Base-by-base conservation (phyloP, 495 filamentous ascomycete genomes). In the Aspergillus heteromorphus region DNA sequence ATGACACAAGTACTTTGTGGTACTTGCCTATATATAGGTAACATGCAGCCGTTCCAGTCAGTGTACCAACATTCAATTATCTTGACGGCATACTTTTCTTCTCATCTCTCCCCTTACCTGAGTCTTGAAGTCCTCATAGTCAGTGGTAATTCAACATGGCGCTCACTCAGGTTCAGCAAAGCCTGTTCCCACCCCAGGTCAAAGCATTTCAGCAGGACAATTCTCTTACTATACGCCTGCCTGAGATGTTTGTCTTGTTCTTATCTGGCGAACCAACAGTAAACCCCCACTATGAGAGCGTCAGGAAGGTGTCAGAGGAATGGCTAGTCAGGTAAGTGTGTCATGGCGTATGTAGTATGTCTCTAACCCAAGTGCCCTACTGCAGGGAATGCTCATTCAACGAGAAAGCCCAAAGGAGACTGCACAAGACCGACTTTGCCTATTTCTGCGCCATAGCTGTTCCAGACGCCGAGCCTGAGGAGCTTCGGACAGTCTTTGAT, bases 191-290 rank as follows among this genome's bases (percentile, higher is more conserved):
- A 11, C 51, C 45, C 23, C 27, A 14, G 0, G 40, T 34, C 14
- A 45, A 54, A 19, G 11, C 23, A n/a, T 19, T 18, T 13, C 36
- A 20, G 9, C 45, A 40, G n/a, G 48, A 49, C 4, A 23, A 18
- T 8, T 48, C 29, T 45, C 21, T 50, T 19, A 36, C 52, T 14
- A 57, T 65, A n/a, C 54, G 45, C 14, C 58, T 71, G n/a, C 68
- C 67, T 2, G 59, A 70, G 48, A 63, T 71, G 61, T 71, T 70
- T 45, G 57, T 66, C 19, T 61, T 64, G 2, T 70, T 68, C 45
- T 54, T 70, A 9, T 58, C 63, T 13, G 63, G 66, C 21, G 40
- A 34, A 2, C 65, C 67, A 2, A 19, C 25, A 16, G 19, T 68
- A 9, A 71, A 70, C 45, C 54, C 50, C 2, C 49, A 62, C 50